Base-by-base conservation (phyloP, 2,329 filamentous ascomycete species). In the Fusarium algeriense region DNA sequence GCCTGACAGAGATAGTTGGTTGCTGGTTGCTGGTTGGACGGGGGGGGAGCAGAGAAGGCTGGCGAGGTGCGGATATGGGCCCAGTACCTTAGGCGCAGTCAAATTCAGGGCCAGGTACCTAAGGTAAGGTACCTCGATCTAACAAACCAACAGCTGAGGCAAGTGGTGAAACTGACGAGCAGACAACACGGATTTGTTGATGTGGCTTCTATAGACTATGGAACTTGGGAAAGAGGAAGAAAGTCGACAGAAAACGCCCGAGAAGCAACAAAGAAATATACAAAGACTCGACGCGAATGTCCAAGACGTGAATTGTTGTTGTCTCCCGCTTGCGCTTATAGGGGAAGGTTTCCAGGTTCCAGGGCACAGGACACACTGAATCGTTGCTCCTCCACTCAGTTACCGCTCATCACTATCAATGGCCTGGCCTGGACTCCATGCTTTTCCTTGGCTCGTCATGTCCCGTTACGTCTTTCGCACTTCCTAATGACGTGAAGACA, bases 371-470 rank as follows among this genome's bases (percentile, higher is more conserved):
- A 57, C 60, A 60, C 66, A 49, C 60, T 55, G 67, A 60, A 56
- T 60, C 54, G 37, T 20, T 46, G 46, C 64, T 66, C 64, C 64
- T 66, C 64, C 61, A 60, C 64, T 48, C 48, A 43, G 28, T 32
- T 38, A 37, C 26, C 19, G 35, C 49, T 41, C 43, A 55, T 55
- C 30, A 38, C 28, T 40, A 52, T 35, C 48, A 20, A 38, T 58
- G 34, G 61, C 17, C 50, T 50, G 28, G 35, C 35, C 50, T 68
- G 64, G 35, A 34, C 58, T 59, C 44, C 50, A 45, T 60, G 61
- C 46, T 45, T 66, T 60, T 66, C 28, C 64, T 66, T 66, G 64
- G 32, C 58, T 32, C 17, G 41, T 38, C 46, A 43, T 40, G 26
- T 20, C 49, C 38, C 14, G 34, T 45, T 55, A 19, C 15, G 43